These are phyloP conservation scores for Pythium insidiosum DNA, from an alignment of 352 stramenopile genomes.

Conservation along the genomic window DNA sequence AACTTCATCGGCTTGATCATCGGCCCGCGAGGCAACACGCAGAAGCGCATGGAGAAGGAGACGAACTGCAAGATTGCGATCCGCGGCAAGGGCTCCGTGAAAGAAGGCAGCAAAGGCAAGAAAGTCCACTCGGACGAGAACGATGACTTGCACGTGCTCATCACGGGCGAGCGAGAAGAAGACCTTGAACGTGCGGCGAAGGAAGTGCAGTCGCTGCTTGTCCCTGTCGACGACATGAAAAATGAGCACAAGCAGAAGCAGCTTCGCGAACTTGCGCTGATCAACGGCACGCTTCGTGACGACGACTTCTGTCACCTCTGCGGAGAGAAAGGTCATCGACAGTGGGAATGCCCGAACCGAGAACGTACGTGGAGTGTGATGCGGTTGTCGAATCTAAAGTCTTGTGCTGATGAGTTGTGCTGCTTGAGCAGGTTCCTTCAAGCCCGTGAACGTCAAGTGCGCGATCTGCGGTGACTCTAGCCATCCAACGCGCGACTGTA, in stretches of 20 bases:
- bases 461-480: conserved; percentile 97
- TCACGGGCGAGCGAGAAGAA: conserved; percentile 87
- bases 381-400: conserved; percentile 2
- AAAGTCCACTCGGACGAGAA: conserved; percentile 91
- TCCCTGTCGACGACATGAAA: conserved; percentile 87
- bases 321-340: conserved; percentile 96
- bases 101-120: conserved; percentile 95
- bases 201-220: conserved; percentile 86
- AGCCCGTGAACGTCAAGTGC: conserved; percentile 90
- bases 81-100: conserved; percentile 93
- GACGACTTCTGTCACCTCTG: conserved; percentile 98
- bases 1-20: conserved; percentile 99
- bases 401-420: conserved; percentile 22
- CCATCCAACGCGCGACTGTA: conserved; percentile 97
- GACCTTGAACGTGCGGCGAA: conserved; percentile 79
- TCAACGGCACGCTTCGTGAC: conserved; percentile 98
- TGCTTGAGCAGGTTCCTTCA: conserved; percentile 54
- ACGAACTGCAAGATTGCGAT: conserved; percentile 99
- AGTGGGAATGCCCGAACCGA: conserved; percentile 95
- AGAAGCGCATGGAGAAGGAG: conserved; percentile 98
- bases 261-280: conserved; percentile 95
- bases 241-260: conserved; percentile 99
- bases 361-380: conserved; percentile 43
- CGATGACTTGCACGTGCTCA: conserved; percentile 95
- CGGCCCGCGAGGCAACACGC: conserved; percentile 96